Evolutionary conservation across 164 flowering plant genomes (phyloP).

Genomic region (Paratinospora sagittata): DNA sequence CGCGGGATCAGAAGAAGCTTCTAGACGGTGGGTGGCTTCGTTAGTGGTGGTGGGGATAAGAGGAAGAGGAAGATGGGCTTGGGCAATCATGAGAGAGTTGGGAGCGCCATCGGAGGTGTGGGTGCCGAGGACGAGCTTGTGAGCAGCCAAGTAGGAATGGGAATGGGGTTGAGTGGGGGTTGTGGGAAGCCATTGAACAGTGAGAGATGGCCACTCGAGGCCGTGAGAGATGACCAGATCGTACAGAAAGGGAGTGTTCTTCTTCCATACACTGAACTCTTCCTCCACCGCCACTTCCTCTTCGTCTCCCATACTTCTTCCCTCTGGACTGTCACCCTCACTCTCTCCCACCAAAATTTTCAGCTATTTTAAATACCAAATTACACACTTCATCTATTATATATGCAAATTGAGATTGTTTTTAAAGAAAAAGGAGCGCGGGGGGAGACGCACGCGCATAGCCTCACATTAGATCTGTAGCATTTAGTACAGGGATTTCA

Average conservation of each 20-base stretch:
- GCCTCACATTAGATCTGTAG: too few relatives aligned
- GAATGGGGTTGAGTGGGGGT: conserved; percentile 22
- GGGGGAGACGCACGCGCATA: too few relatives aligned
- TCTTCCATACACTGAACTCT: conserved; percentile 84
- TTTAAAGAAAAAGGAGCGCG: too few relatives aligned
- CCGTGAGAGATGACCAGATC: conserved; percentile 76
- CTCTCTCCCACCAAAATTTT: conserved; percentile 15
- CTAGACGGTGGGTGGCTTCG: too few relatives aligned
- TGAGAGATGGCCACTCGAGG: conserved; percentile 95
- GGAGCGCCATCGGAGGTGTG: conserved; percentile 73
- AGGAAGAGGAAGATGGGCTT: conserved; percentile 49
- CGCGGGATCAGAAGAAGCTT: not conserved
- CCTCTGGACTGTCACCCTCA: conserved; percentile 4
- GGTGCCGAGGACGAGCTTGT: conserved; percentile 77
- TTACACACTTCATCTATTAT: too few relatives aligned
- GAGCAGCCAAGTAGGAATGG: conserved; percentile 31
- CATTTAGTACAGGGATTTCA: too few relatives aligned
- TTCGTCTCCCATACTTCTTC: conserved; percentile 9
- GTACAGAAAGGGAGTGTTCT: conserved; percentile 83
- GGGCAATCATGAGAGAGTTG: conserved; percentile 78
- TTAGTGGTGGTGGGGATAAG: not conserved
- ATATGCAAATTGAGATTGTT: too few relatives aligned
- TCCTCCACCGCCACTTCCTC: conserved; percentile 45
- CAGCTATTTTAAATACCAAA: too few relatives aligned
- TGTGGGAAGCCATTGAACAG: conserved; percentile 79